A percentile compares a stretch with the other conserved stretches of the same genome.
Conservation (phyloP, 1,139 yeast genomes). For the Pneumocystis wakefieldiae region DNA sequence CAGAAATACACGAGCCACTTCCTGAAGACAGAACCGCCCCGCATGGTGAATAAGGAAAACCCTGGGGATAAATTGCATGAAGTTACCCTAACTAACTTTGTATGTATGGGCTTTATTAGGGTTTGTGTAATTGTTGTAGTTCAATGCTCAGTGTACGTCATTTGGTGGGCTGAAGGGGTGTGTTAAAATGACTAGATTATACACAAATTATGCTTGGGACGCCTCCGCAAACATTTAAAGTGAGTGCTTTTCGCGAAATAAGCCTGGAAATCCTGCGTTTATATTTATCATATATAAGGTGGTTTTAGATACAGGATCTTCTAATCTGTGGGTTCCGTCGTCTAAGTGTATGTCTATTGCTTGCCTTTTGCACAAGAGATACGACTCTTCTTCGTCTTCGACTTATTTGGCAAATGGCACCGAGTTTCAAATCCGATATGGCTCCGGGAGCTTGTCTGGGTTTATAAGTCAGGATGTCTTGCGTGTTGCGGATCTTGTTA, state of each 20-base stretch:
- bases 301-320: slow-evolving; percentile 85
- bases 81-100: slow-evolving; percentile 76
- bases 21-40: no score
- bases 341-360: slow-evolving; percentile 81
- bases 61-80: slow-evolving; percentile 33
- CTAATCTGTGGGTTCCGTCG: slow-evolving; percentile 94
- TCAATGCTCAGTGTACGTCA: background rate
- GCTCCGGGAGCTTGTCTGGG: slow-evolving; percentile 86
- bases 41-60: no score
- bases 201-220: slow-evolving; percentile 79
- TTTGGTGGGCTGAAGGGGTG: slow-evolving; percentile 31
- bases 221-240: slow-evolving; percentile 76
- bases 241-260: background rate
- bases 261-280: background rate
- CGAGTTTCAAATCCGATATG: slow-evolving; percentile 71
- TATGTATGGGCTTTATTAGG: slow-evolving; percentile 49
- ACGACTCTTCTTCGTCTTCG: slow-evolving; percentile 65
- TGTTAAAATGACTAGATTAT: background rate
- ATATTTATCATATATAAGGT: slow-evolving; percentile 28
- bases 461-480: slow-evolving; percentile 74
- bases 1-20: no score
- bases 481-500: slow-evolving; percentile 64
- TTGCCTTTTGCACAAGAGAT: slow-evolving; percentile 81
- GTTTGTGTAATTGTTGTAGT: background rate
- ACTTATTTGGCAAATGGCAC: slow-evolving; percentile 77